Percentiles rank a stretch among this genome's conserved stretches.
Conservation (phyloP, 1,284 basidiomycete genomes). For the Ganoderma boninense region DNA sequence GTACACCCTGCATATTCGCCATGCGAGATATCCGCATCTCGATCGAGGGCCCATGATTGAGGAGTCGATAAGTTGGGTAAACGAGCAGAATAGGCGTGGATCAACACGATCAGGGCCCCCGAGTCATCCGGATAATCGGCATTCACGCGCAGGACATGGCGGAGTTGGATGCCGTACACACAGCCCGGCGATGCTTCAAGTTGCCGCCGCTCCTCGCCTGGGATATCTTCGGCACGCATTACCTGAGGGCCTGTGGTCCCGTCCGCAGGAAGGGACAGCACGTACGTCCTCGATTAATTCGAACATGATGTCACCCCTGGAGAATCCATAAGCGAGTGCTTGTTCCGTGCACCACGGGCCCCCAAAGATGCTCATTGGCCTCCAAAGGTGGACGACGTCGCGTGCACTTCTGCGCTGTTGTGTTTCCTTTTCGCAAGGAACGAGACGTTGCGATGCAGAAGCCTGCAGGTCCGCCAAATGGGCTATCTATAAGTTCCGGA, state of each 20-base stretch:
- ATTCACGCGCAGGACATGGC: neutral
- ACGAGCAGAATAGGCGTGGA: neutral
- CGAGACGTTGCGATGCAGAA: neutral
- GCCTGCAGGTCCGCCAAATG: neutral
- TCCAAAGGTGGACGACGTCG: neutral
- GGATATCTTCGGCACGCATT: neutral
- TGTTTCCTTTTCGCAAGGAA: neutral
- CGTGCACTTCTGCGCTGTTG: neutral
- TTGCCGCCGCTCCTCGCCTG: neutral
- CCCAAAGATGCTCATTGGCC: neutral
- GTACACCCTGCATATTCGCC: neutral
- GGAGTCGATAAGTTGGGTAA: neutral
- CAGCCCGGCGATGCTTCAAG: slow-evolving; percentile 2
- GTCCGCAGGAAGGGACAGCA: neutral
- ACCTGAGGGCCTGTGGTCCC: neutral
- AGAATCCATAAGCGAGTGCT: neutral
- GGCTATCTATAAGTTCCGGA: neutral
- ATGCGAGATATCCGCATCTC: slow-evolving; percentile 1
- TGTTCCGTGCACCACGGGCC: neutral
- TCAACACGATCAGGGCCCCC: slow-evolving; percentile 1
- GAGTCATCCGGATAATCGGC: slow-evolving; percentile 2
- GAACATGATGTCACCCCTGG: neutral
- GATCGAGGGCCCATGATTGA: slow-evolving; percentile 1
- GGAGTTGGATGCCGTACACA: slow-evolving; percentile 14
- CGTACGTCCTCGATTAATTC: neutral